Base-by-base conservation (phyloP, 1,139 yeast genomes). In the Magnusiomyces fungicola region DNA sequence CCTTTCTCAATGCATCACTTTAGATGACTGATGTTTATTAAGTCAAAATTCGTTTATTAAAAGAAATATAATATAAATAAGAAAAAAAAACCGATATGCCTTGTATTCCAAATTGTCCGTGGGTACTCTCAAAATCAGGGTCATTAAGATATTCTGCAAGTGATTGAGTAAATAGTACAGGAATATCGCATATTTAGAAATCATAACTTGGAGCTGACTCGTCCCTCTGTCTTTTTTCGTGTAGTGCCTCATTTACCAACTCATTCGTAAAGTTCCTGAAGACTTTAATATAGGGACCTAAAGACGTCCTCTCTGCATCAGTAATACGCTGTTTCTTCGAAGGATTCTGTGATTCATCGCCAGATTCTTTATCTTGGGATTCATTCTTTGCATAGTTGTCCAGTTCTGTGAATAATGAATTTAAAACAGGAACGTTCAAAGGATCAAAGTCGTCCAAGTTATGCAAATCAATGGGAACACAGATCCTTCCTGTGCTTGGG, bases 401-500 rank as follows among this genome's bases (percentile, higher is more conserved):
- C 18, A 76, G 65, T 59, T 81, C 83, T 43, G 72, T 69, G 45
- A 81, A 82, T 29, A 90, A 67, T 46, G 71, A 71, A 45, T 79
- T 70, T 50, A 90, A 72, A 49, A 83, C 86, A 7, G 98, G 98
- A 0, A 95, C 92, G 14, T 71, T 73, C 58, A 76, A 75, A 1
- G 97, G 97, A 58, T 83, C 80, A 62, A 92, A 92, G 1, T 79
- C 79, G 50, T 76, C 76, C 16, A 62, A 57, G 58, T 62, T 64
- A 34, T 56, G 62, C 22, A 86, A 80, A 61, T 83, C 86, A 59
- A 92, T 89, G 0, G 98, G 97, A 6, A 94, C 97, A 78, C 98
- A 92, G 3, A 92, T 86, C 59, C 89, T 59, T n/a, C 97, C 97
- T 0, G 99, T 94, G 5, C 89, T 82, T 1, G 99, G 99, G 64